phyloP scores from a whole-genome alignment of 306 rosid species.

The Citrullus colocynthis region DNA sequence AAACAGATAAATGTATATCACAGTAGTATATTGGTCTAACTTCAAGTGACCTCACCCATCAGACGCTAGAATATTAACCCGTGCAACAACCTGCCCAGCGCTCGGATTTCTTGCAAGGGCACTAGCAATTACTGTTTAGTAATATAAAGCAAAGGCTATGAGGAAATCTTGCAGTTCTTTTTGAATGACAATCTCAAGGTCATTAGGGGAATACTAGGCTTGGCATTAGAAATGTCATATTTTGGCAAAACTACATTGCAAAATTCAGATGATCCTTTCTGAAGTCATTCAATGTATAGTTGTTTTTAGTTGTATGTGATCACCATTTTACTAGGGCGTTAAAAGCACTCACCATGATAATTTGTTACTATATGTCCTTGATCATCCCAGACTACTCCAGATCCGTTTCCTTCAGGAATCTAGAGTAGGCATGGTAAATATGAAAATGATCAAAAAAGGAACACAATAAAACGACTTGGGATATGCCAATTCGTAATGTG shows the following conservation, averaged over 20 bases:
- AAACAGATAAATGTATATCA: background rate
- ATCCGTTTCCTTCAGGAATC: constrained; percentile 99
- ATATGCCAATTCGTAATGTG: background rate
- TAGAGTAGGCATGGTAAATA: constrained; percentile 11
- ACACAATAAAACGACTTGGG: background rate
- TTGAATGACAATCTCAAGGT: background rate
- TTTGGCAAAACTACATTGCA: background rate
- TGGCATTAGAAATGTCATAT: background rate
- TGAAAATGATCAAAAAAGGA: background rate
- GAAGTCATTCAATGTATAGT: background rate
- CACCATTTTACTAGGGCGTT: background rate
- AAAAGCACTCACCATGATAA: constrained; percentile 62
- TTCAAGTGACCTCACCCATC: constrained; percentile 59
- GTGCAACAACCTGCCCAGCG: constrained; percentile 78
- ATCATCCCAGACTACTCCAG: constrained; percentile 93
- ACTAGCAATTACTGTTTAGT: constrained; percentile 66
- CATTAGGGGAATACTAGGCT: background rate
- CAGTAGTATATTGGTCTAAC: background rate
- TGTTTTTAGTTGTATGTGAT: background rate
- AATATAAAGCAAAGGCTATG: constrained; percentile 12
- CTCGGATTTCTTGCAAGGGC: constrained; percentile 82
- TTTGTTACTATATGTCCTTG: constrained; percentile 92
- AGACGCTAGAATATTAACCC: constrained; percentile 68
- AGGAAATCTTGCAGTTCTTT: background rate
- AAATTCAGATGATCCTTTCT: background rate